Evolutionary conservation across 1,284 basidiomycete species (phyloP), one percentile per base, ranked within the genome.

Genomic region (Heterobasidion occidentale): DNA sequence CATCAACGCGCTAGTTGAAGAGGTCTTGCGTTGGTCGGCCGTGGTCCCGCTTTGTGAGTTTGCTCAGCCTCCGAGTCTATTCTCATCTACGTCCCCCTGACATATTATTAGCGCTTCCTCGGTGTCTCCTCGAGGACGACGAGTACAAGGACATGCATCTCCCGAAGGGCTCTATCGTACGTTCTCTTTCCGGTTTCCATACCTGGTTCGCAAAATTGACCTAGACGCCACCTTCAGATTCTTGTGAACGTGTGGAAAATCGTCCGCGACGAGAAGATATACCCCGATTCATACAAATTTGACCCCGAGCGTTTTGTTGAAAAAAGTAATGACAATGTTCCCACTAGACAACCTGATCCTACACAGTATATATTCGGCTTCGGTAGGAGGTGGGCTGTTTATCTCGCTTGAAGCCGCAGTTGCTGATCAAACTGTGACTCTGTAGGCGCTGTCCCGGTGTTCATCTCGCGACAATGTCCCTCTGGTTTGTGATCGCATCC

Each of bases 291-390:
- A 1, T 63, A 76, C 20, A 51, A 59, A 2, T 84, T 83, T 64
- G 65, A 70, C 20, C 81, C 81, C 0, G 78, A 79, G 35, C 70
- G 81, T 3, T 81, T 73, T 60, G 58, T 82, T 52, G 69, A 33
- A 17, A 19, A 17, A 71, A 45, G 58, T 65, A 9, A 8, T 3
- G 17, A 20, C 46, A 17, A 27, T 48, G 27, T 48, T 17, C 3
- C 11, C 46, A 48, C 46, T 8, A 48, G 7, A 17, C 38, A 42
- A n/a, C 12, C 38, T 12, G 38, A 42, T 8, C 38, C 38, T 11
- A 68, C 72, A 38, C 69, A 70, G 45, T 79, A 75, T 59, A 72
- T 76, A 0, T 83, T 81, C 64, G 82, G 82, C 7, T 83, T 80
- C 60, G 81, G 81, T 42, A 11, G 38, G 12, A 42, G 38, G 38